Evolutionary conservation across 192 early-diverging fungal species (phyloP), one percentile per base, ranked within the genome.

Genomic region (Umbelopsis sp.): DNA sequence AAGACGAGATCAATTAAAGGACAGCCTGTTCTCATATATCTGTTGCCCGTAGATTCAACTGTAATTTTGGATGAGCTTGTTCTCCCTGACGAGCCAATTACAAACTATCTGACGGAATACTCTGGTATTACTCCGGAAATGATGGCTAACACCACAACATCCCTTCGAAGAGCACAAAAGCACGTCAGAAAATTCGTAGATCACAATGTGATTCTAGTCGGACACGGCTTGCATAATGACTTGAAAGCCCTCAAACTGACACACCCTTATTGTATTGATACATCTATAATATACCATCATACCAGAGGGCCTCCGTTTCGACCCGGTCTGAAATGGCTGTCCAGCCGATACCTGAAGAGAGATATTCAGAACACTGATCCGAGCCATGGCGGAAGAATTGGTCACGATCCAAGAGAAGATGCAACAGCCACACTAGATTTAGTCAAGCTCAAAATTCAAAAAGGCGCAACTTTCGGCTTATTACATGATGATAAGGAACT

Each of bases 401-500:
- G 91, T 44, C 91, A 93, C 81, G 89, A 91, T 76, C 85, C 85
- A 67, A 71, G 79, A 21, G 88, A 91, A 72, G 91, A 93, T 85
- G 89, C 91, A 15, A 66, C 71, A 21, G 85, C 89, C 11, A 82
- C 82, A 20, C 71, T 93, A 58, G 90, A 93, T 74, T 55, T 93
- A 0, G 74, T 89, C 37, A 82, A 87, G 71, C 70, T 85, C 45
- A 89, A 86, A 35, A n/a, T 90, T 35, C 48, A 71, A 48, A 69
- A 78, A 12, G 79, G 81, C 3, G 23, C 68, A 16, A 65, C 46
- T 10, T 86, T 78, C 65, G 84, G 86, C 33, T 69, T 73, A 41
- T 76, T 69, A 33, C 44, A 33, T 22, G 69, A 78, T 49, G 70
- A 78, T 23, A 73, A 72, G 0, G 80, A 84, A n/a, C 71, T 78